These are phyloP conservation scores for Torulaspora microellipsoides DNA, from an alignment of 805 yeast genomes.

Conservation along the genomic window DNA sequence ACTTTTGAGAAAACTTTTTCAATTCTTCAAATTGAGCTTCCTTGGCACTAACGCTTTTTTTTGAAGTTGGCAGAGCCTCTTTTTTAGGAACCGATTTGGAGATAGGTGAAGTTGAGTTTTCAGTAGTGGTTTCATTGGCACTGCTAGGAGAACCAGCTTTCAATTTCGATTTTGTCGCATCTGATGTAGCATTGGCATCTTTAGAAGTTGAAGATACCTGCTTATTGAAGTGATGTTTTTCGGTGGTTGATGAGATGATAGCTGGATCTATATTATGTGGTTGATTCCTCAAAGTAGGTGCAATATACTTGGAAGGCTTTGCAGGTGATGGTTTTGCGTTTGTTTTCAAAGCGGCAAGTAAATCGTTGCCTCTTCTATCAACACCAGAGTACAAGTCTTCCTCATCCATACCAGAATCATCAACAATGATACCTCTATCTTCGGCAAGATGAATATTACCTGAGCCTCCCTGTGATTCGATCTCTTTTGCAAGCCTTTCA, in stretches of 20 bases:
- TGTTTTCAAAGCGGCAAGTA: conserved; percentile 31
- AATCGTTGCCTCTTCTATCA: conserved; percentile 44
- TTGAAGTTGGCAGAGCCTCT: neutral
- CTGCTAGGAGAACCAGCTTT: conserved; percentile 3
- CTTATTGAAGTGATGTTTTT: conserved; percentile 8
- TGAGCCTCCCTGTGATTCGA: conserved; percentile 58
- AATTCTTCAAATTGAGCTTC: conserved; percentile 64
- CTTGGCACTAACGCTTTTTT: conserved; percentile 29
- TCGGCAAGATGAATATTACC: conserved; percentile 83
- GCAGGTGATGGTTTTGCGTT: conserved; percentile 25
- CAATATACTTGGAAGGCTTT: conserved; percentile 35
- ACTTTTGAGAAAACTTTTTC: conserved; percentile 73
- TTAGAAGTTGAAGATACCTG: conserved; percentile 1
- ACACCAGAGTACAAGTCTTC: conserved; percentile 97
- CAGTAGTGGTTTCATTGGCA: conserved; percentile 5
- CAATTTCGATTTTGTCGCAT: neutral
- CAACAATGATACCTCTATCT: conserved; percentile 75
- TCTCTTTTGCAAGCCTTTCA: conserved; percentile 74
- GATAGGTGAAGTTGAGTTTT: neutral
- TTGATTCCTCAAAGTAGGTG: conserved; percentile 34
- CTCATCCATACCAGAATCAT: conserved; percentile 87
- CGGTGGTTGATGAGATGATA: conserved; percentile 29
- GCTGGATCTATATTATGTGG: conserved; percentile 36
- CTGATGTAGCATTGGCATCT: neutral
- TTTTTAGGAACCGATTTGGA: conserved; percentile 1